Evolutionary conservation across 352 stramenopile genomes (phyloP).

Genomic region (Phytophthora tubulina): DNA sequence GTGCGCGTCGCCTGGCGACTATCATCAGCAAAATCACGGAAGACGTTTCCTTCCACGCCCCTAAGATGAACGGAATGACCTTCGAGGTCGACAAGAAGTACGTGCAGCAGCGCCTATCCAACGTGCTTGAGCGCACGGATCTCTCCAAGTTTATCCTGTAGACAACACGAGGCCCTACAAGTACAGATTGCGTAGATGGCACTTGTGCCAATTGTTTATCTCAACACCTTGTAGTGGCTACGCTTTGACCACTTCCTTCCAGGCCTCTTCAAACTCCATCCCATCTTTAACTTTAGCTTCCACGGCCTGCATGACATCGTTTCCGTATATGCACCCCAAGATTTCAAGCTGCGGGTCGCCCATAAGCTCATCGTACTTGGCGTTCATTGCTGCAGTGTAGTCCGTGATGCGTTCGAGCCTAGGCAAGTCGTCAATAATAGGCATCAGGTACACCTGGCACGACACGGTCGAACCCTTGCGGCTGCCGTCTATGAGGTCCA

Average conservation of each 20-base stretch:
- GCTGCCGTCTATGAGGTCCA: constrained; percentile 46
- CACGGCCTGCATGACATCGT: constrained; percentile 37
- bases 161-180: constrained; percentile 10
- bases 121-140: constrained; percentile 95
- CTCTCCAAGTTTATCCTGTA: constrained; percentile 99
- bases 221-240: not conserved
- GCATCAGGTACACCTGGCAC: constrained; percentile 56
- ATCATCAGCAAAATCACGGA: constrained; percentile 98
- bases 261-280: constrained; percentile 50
- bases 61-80: constrained; percentile 87
- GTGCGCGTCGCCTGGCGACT: constrained; percentile 96
- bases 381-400: constrained; percentile 52
- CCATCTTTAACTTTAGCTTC: constrained; percentile 46
- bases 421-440: constrained; percentile 50
- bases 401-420: constrained; percentile 42
- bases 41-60: constrained; percentile 97
- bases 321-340: constrained; percentile 64
- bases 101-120: constrained; percentile 93
- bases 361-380: constrained; percentile 46
- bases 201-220: constrained; percentile 5
- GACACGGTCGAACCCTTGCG: constrained; percentile 28
- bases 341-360: constrained; percentile 55
- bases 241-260: constrained; percentile 36
- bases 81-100: constrained; percentile 94
- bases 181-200: constrained; percentile 18